A percentile compares a stretch with the other conserved stretches of the same genome.
These are phyloP conservation scores for Ilyonectria destructans DNA, from an alignment of 2,329 filamentous ascomycete species.

Conservation along the genomic window DNA sequence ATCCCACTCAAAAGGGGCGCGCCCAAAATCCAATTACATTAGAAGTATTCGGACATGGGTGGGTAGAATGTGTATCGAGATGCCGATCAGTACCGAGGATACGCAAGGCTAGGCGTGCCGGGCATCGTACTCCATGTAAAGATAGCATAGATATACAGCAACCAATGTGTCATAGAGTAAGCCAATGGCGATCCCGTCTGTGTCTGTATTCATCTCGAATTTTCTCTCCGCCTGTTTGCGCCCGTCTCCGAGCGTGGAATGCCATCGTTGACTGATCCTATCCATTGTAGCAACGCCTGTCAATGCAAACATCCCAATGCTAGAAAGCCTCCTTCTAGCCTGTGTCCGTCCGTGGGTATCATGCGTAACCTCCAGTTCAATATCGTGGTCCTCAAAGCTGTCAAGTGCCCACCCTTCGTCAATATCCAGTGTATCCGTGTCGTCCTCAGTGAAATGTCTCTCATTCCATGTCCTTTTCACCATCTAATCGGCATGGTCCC, in stretches of 20 bases:
- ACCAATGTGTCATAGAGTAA: neutral
- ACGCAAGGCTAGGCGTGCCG: neutral
- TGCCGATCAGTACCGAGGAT: neutral
- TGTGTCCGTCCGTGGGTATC: constrained; percentile 39
- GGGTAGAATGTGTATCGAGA: neutral
- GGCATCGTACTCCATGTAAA: neutral
- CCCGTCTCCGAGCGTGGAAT: neutral
- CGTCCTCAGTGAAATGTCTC: too few species aligned
- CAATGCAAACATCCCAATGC: constrained; percentile 34
- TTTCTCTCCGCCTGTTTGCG: neutral
- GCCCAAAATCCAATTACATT: neutral
- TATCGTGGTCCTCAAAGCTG: neutral
- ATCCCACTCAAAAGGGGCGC: neutral
- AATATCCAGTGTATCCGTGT: neutral
- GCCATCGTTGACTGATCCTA: neutral
- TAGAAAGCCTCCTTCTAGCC: constrained; percentile 19
- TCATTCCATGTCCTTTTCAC: neutral
- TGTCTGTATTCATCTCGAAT: neutral
- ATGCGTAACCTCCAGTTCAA: constrained; percentile 14
- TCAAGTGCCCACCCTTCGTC: neutral
- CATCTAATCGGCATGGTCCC: constrained; percentile 47
- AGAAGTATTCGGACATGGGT: neutral
- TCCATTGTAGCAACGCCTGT: constrained; percentile 35
- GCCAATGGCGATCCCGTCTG: too few species aligned
- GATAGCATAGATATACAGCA: neutral